Conservation (phyloP, 1,139 yeast genomes). For the Scheffersomyces stambukii region DNA sequence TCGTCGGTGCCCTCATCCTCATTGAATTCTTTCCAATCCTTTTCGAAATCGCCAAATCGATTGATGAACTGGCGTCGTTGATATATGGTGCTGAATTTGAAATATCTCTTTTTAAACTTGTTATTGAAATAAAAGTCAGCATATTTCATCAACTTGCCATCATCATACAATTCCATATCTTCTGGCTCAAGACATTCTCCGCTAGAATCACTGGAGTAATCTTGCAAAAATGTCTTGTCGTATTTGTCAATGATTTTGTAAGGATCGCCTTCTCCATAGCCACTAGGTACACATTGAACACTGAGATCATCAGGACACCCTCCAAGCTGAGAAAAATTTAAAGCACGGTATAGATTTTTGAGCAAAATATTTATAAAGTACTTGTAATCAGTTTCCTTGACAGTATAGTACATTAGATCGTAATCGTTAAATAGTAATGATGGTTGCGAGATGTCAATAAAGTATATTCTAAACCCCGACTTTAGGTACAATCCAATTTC, state of each 20-base stretch:
- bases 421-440: slow-evolving; percentile 41
- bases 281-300: slow-evolving; percentile 10
- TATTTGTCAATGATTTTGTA: slow-evolving; percentile 18
- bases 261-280: slow-evolving; percentile 36
- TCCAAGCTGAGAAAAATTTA: slow-evolving; percentile 32
- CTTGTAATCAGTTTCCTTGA: slow-evolving; percentile 39
- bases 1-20: slow-evolving; percentile 13
- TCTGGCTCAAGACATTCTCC: neutral
- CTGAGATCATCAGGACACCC: slow-evolving; percentile 17
- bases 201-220: slow-evolving; percentile 2
- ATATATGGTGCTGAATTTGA: slow-evolving; percentile 45
- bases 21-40: slow-evolving; percentile 24
- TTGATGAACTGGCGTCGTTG: slow-evolving; percentile 47
- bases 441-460: slow-evolving; percentile 50
- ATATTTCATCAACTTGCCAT: slow-evolving; percentile 18
- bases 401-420: slow-evolving; percentile 39
- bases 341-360: slow-evolving; percentile 40
- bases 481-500: slow-evolving; percentile 57
- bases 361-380: slow-evolving; percentile 41
- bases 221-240: slow-evolving; percentile 15
- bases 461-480: slow-evolving; percentile 54
- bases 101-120: slow-evolving; percentile 31
- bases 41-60: slow-evolving; percentile 39
- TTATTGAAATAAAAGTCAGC: slow-evolving; percentile 32
- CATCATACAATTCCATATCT: slow-evolving; percentile 12